Evolutionary conservation across 2,329 filamentous ascomycete genomes (phyloP).

Genomic region (Purpureocillium takamizusanense): DNA sequence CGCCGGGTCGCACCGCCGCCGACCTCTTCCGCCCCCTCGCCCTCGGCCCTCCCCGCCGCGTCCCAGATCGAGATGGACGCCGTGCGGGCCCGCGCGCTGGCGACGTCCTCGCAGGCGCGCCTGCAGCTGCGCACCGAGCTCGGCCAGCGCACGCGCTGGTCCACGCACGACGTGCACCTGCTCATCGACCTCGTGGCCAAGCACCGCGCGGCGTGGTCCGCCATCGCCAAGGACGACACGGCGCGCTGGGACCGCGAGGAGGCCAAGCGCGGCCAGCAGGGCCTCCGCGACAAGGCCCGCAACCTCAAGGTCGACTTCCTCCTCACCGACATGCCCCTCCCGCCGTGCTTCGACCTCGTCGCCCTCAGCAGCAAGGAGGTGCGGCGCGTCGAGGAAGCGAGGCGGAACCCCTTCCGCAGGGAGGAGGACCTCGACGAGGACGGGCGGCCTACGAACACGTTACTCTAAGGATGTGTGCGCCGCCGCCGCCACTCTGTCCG

Average conservation of each 20-base stretch:
- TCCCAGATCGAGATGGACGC: too few relatives aligned
- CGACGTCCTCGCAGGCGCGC: too few relatives aligned
- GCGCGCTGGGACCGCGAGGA: slow-evolving; percentile 29
- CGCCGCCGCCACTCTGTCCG: too few relatives aligned
- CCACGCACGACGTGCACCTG: slow-evolving; percentile 25
- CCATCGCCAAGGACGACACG: slow-evolving; percentile 19
- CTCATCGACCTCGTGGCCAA: slow-evolving; percentile 33
- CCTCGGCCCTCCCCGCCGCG: too few relatives aligned
- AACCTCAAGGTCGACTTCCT: slow-evolving; percentile 45
- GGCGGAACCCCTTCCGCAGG: slow-evolving; percentile 39
- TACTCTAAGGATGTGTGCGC: too few relatives aligned
- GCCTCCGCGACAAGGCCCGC: slow-evolving; percentile 49
- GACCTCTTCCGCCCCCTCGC: too few relatives aligned
- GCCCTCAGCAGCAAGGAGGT: slow-evolving; percentile 41
- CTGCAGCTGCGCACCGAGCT: slow-evolving; percentile 5
- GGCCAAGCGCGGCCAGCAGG: slow-evolving; percentile 40
- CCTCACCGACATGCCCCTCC: slow-evolving; percentile 32
- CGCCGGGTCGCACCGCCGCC: too few relatives aligned
- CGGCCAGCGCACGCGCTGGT: slow-evolving; percentile 28
- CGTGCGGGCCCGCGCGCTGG: too few relatives aligned
- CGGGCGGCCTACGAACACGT: slow-evolving; percentile 29
- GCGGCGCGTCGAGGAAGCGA: slow-evolving; percentile 24
- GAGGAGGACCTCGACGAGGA: slow-evolving; percentile 35
- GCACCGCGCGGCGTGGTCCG: slow-evolving; percentile 18
- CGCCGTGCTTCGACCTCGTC: slow-evolving; percentile 40